A percentile compares a stretch with the other conserved stretches of the same genome.
Evolutionary conservation across 2,329 filamentous ascomycete genomes (phyloP).

Genomic region (Fusarium caatingaense): DNA sequence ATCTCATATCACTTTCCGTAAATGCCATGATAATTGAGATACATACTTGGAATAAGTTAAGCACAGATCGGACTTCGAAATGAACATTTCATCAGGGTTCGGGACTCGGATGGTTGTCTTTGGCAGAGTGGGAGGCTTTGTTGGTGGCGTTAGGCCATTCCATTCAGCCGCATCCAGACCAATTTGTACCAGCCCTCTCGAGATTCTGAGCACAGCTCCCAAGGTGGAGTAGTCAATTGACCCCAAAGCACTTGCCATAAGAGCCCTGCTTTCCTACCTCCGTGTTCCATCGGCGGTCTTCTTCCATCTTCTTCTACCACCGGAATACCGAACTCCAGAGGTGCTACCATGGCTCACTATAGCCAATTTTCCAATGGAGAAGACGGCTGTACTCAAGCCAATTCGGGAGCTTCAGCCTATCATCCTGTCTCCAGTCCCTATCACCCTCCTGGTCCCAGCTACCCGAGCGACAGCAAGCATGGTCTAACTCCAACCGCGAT

Average conservation of each 20-base stretch:
- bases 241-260: fast-evolving
- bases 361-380: not conserved
- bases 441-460: not conserved
- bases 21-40: no score
- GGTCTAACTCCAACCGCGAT: fast-evolving
- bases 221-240: not conserved
- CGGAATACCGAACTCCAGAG: not conserved
- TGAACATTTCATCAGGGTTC: no score
- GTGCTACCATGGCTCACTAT: not conserved
- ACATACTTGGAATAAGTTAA: no score
- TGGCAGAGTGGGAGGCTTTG: not conserved
- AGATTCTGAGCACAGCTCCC: fast-evolving
- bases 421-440: fast-evolving
- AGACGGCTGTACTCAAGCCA: not conserved
- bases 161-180: not conserved
- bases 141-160: not conserved
- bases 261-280: not conserved
- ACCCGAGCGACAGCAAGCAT: not conserved
- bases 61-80: no score
- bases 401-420: not conserved
- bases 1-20: no score
- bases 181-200: not conserved
- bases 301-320: fast-evolving
- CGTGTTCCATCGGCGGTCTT: fast-evolving
- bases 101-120: not conserved